Base-by-base conservation (phyloP, 2,329 filamentous ascomycete species). In the Phaeophleospora eucalypticola region DNA sequence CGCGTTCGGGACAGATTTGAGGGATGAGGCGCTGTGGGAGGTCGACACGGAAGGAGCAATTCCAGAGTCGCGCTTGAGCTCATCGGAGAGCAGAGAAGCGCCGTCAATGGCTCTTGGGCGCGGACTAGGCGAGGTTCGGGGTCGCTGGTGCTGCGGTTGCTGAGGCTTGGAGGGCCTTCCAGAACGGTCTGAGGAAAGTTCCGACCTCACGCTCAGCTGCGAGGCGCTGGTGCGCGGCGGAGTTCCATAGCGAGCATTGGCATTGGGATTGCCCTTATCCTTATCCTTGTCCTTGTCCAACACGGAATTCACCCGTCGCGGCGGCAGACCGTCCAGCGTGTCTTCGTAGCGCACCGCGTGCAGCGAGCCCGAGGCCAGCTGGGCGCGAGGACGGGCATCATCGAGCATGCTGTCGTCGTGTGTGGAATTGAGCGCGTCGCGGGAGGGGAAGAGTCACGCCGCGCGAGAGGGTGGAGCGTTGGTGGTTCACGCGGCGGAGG, bases 11-110 rank as follows among this genome's bases (percentile, higher is more conserved):
- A 44, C 18, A 16, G 46, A 45, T 27, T 43, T 4, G 35, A 41
- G 24, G 21, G 43, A 44, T 20, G 38, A 43, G 41, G 56, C 42
- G 41, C 50, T 48, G 36, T 57, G 57, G 24, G 45, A 41, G n/a
- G 58, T 57, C 9, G 56, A 49, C 2, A 56, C 29, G 17, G 62
- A 62, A 35, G 61, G 48, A 17, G 57, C 63, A 41, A 67, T 57
- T 42, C 54, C 65, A 32, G 61, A 65, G 47, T 68, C 65, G 45
- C 65, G 59, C 56, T 66, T 67, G 43, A 58, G 37, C 16, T 60
- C 56, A 46, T 55, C 54, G 10, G 36, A 37, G 36, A 39, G 45
- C 32, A 21, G 41, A 15, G 43, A 43, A 9, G 40, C 10, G 40
- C 32, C 34, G 34, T 48, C 45, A 34, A 33, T n/a, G 24, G 37